Evolutionary conservation across 345 rosid species (phyloP).

Genomic region (Pugionium dolabratum): DNA sequence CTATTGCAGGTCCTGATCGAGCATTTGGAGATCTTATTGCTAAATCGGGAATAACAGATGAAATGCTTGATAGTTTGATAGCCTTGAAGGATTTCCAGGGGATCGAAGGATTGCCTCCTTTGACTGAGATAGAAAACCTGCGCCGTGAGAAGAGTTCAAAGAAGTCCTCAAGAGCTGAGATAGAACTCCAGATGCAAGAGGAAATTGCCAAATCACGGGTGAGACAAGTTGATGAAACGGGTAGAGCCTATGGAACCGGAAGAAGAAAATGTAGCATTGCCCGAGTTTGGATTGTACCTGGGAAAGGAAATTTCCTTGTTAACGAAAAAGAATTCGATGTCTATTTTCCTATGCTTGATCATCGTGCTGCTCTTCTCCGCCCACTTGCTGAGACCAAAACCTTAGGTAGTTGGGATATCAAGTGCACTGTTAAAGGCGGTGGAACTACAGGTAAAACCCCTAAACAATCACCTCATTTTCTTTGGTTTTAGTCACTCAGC

Average conservation of each 20-base stretch:
- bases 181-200: constrained; percentile 87
- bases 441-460: constrained; percentile 70
- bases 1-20: constrained; percentile 73
- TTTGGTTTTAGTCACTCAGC: background rate
- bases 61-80: constrained; percentile 87
- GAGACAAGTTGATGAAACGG: constrained; percentile 81
- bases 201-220: constrained; percentile 83
- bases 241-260: constrained; percentile 96
- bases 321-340: constrained; percentile 86
- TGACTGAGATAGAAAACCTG: constrained; percentile 74
- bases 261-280: constrained; percentile 94
- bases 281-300: constrained; percentile 91
- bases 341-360: constrained; percentile 93
- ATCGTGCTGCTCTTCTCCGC: constrained; percentile 86
- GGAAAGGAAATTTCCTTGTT: constrained; percentile 71
- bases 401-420: constrained; percentile 87
- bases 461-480: background rate
- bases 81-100: constrained; percentile 86
- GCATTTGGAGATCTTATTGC: constrained; percentile 94
- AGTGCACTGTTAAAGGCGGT: constrained; percentile 91
- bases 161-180: constrained; percentile 73
- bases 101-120: constrained; percentile 80
- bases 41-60: constrained; percentile 90
- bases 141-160: constrained; percentile 67
- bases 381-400: constrained; percentile 97